Conservation (phyloP, 306 rosid genomes). For the Inga leiocalycina region DNA sequence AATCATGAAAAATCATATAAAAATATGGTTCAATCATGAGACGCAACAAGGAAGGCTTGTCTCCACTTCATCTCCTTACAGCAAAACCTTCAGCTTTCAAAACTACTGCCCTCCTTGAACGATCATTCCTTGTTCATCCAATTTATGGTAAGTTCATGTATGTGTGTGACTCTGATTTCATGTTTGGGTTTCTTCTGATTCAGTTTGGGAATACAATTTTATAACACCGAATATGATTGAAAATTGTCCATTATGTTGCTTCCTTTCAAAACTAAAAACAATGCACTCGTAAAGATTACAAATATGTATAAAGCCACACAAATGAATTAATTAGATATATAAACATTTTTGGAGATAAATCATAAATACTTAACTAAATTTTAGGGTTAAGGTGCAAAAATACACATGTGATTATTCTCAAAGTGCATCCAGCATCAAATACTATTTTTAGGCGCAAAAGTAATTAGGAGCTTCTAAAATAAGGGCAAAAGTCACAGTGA, state of each 20-base stretch:
- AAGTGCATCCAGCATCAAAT: too few relatives aligned
- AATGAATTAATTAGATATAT: too few relatives aligned
- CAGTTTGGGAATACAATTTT: neutral
- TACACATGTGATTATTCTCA: too few relatives aligned
- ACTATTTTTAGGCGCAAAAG: too few relatives aligned
- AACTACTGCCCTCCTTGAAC: neutral
- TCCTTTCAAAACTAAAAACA: neutral
- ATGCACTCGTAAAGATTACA: neutral
- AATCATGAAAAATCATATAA: too few relatives aligned
- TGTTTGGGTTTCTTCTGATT: neutral
- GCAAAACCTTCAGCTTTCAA: neutral
- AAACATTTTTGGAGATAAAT: too few relatives aligned
- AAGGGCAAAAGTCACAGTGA: too few relatives aligned
- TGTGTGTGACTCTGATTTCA: neutral
- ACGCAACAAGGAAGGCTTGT: neutral
- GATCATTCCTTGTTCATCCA: neutral
- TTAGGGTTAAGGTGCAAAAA: too few relatives aligned
- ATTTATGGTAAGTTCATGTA: neutral
- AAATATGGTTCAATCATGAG: too few relatives aligned
- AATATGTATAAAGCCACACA: too few relatives aligned
- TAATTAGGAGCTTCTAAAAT: too few relatives aligned
- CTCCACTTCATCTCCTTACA: neutral
- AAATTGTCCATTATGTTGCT: neutral
- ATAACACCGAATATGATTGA: neutral
- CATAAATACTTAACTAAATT: too few relatives aligned